phyloP scores from a whole-genome alignment of 305 asterid genomes.

The Fraxinus latifolia region DNA sequence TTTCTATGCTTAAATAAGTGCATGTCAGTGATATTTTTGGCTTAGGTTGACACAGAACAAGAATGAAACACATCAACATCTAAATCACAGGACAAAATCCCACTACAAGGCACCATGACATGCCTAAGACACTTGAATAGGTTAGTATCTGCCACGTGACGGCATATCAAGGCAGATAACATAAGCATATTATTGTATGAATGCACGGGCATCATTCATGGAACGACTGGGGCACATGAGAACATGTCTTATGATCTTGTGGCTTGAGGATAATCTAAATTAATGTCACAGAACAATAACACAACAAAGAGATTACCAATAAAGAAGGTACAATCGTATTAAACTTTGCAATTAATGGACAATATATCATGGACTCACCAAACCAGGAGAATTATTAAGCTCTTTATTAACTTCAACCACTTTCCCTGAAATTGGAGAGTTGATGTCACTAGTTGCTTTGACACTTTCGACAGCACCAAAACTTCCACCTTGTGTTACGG shows the following conservation, averaged over 20 bases:
- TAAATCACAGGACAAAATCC: neutral
- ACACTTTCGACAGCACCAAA: constrained; percentile 99
- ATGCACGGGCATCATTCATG: neutral
- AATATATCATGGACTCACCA: constrained; percentile 51
- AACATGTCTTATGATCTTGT: neutral
- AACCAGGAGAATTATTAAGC: constrained; percentile 69
- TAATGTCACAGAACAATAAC: neutral
- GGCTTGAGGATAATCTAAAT: neutral
- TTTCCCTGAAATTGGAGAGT: constrained; percentile 91
- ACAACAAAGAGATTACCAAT: neutral
- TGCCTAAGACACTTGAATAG: neutral
- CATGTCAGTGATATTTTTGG: neutral
- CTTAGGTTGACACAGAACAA: neutral
- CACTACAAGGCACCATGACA: neutral
- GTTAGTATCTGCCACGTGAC: neutral
- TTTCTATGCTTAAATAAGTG: neutral
- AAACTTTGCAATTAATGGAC: neutral
- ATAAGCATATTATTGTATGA: neutral
- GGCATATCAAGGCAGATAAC: neutral
- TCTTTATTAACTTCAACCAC: constrained; percentile 68
- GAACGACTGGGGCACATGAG: neutral
- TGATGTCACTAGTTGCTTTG: constrained; percentile 84
- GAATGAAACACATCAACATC: neutral
- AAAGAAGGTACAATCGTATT: neutral
- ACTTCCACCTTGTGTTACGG: constrained; percentile 60